A percentile compares a stretch with the other conserved stretches of the same genome.
Evolutionary conservation across 768 basidiomycete species (phyloP).

Genomic region (Boletus bicolor): DNA sequence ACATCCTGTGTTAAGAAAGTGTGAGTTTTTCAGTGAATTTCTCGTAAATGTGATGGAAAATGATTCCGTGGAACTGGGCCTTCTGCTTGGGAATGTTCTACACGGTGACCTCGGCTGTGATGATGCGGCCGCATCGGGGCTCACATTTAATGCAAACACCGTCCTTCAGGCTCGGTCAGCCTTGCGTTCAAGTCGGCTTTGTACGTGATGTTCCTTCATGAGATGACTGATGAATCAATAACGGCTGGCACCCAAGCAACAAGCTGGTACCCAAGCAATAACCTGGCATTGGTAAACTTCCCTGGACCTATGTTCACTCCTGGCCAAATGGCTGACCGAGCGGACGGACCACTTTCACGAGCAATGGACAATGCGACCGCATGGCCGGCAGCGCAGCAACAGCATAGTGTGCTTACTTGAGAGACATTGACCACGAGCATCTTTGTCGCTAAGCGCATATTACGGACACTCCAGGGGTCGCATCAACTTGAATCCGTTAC

Average conservation of each 20-base stretch:
- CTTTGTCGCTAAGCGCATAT: not conserved
- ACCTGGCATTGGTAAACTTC: not conserved
- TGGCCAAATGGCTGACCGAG: not conserved
- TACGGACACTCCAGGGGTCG: not conserved
- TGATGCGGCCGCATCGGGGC: not conserved
- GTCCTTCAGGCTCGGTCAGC: not conserved
- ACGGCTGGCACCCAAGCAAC: too few relatives aligned
- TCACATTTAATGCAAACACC: not conserved
- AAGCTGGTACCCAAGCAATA: too few relatives aligned
- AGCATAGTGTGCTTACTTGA: not conserved
- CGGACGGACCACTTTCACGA: not conserved
- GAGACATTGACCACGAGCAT: not conserved
- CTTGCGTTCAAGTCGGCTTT: not conserved
- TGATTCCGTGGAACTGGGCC: not conserved
- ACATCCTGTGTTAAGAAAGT: not conserved
- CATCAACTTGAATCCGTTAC: not conserved
- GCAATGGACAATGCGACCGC: not conserved
- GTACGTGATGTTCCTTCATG: not conserved
- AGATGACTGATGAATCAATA: not conserved
- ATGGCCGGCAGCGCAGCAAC: not conserved
- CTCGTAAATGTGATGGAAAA: not conserved
- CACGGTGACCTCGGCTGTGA: not conserved
- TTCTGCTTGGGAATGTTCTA: not conserved
- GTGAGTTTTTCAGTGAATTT: not conserved
- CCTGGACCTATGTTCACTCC: not conserved